Conservation (phyloP, 306 rosid species). For the Trifolium fragiferum region DNA sequence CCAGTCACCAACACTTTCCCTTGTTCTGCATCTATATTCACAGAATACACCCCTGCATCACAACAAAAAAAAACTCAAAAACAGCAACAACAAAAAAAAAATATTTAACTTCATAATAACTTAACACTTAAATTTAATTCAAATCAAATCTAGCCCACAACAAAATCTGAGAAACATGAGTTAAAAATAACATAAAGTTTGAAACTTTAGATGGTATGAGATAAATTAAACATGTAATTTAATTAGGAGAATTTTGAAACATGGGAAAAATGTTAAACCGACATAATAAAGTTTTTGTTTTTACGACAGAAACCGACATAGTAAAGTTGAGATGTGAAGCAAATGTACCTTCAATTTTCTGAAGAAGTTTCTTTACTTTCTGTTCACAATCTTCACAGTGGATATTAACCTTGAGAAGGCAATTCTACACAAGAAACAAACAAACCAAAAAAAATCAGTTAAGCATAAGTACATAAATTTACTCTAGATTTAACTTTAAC, state of each 20-base stretch:
- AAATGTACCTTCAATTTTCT: no score
- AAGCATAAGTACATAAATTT: slow-evolving; percentile 1
- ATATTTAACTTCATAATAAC: background rate
- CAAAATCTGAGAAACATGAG: no score
- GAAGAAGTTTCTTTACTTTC: slow-evolving; percentile 73
- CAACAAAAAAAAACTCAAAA: background rate
- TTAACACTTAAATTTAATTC: no score
- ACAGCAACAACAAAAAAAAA: background rate
- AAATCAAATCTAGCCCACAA: slow-evolving; percentile 11
- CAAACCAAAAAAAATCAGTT: slow-evolving; percentile 16
- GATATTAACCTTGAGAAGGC: slow-evolving; percentile 75
- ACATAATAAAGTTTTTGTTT: no score
- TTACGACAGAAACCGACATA: no score
- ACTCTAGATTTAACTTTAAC: slow-evolving; percentile 1
- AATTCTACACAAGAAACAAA: slow-evolving; percentile 59
- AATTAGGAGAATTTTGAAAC: no score
- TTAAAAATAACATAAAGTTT: no score
- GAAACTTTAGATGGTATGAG: no score
- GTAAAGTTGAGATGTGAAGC: no score
- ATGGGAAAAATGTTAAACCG: no score
- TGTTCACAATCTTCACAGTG: slow-evolving; percentile 88
- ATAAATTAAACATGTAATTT: no score
- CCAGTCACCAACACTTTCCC: slow-evolving; percentile 83
- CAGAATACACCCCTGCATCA: slow-evolving; percentile 68
- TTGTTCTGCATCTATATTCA: slow-evolving; percentile 78